phyloP scores from a whole-genome alignment of 768 basidiomycete species.

The Mrakia hoshinonis region DNA sequence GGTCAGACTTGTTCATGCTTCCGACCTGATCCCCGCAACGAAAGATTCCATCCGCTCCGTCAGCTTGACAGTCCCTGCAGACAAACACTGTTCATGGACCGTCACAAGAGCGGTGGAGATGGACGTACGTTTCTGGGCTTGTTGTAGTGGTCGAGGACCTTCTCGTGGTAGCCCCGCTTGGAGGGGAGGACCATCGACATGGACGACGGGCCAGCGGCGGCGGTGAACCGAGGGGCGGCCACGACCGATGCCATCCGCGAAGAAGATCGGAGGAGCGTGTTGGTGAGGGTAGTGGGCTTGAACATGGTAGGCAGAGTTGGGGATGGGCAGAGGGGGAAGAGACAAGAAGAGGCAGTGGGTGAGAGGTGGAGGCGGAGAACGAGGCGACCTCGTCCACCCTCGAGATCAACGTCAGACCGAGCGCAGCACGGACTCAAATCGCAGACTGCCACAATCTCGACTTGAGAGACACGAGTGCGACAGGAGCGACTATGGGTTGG shows the following conservation, averaged over 20 bases:
- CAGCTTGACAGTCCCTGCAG: background rate
- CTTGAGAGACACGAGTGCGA: too few relatives aligned
- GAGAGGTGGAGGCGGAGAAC: too few relatives aligned
- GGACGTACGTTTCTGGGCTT: conserved; percentile 82
- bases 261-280: background rate
- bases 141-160: conserved; percentile 88
- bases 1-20: conserved; percentile 82
- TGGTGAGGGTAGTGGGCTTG: background rate
- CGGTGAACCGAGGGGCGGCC: background rate
- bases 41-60: conserved; percentile 33
- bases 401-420: too few relatives aligned
- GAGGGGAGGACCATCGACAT: background rate
- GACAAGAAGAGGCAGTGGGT: background rate
- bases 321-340: background rate
- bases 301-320: background rate
- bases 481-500: too few relatives aligned
- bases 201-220: background rate
- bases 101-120: background rate
- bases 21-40: conserved; percentile 63
- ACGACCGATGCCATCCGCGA: background rate
- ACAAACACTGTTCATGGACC: too few relatives aligned
- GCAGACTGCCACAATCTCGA: too few relatives aligned
- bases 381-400: too few relatives aligned
- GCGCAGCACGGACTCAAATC: too few relatives aligned
- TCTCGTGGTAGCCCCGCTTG: conserved; percentile 78